A percentile compares a stretch with the other conserved stretches of the same genome.
Evolutionary conservation across 2,329 filamentous ascomycete species (phyloP).

Genomic region (Cephalotrichum gorgonifer): DNA sequence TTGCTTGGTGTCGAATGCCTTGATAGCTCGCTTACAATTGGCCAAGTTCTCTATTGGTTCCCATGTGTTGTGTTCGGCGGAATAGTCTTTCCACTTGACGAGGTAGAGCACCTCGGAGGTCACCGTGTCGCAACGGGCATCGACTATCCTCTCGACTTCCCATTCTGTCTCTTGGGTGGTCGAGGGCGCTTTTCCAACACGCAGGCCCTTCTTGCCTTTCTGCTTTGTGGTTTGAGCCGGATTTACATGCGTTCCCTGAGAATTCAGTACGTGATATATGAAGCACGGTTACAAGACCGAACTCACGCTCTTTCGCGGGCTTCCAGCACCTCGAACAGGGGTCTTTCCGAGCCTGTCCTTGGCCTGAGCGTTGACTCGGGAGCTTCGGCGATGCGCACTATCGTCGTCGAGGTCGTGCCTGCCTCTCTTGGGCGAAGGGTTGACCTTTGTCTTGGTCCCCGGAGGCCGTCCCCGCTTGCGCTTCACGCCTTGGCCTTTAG

Average conservation of each 20-base stretch:
- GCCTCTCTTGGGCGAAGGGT: background rate
- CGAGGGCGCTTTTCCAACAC: background rate
- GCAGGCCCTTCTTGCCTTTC: background rate
- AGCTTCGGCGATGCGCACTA: background rate
- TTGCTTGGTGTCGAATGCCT: constrained; percentile 21
- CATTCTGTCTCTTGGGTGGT: constrained; percentile 21
- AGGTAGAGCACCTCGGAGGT: constrained; percentile 27
- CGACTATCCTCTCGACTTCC: constrained; percentile 37
- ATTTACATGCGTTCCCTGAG: background rate
- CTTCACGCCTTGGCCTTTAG: background rate
- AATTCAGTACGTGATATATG: background rate
- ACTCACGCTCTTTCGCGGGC: background rate
- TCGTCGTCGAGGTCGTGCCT: background rate
- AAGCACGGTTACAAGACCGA: background rate
- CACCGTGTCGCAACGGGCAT: constrained; percentile 23
- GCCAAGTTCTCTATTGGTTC: constrained; percentile 35
- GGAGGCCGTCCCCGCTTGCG: background rate
- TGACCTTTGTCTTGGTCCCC: background rate
- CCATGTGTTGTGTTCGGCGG: constrained; percentile 37
- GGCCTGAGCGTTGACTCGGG: background rate
- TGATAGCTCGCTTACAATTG: constrained; percentile 25
- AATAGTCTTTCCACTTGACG: constrained; percentile 44
- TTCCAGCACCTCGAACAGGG: background rate
- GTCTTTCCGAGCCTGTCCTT: background rate
- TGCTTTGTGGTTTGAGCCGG: background rate